Conservation (phyloP, 176 grass and related monocot species). For the Chloris gayana region DNA sequence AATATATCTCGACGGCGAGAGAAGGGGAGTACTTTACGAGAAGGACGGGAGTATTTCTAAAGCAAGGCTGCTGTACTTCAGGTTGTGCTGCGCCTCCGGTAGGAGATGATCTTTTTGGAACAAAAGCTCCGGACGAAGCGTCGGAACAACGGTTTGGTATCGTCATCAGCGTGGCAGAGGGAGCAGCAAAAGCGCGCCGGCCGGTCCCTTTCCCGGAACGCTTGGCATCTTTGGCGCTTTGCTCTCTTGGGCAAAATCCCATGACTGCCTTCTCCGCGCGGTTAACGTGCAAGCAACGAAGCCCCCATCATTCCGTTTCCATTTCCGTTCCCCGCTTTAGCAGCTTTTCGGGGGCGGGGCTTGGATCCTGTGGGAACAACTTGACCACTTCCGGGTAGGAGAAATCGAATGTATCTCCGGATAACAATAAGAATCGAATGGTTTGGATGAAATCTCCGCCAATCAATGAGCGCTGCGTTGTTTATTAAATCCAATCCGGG, state of each 20-base stretch:
- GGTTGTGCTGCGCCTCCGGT: too few species aligned
- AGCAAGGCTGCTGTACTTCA: slow-evolving; percentile 35
- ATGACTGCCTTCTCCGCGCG: neutral
- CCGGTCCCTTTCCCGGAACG: slow-evolving; percentile 43
- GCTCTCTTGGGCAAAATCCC: slow-evolving; percentile 30
- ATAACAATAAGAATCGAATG: neutral
- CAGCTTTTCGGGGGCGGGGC: neutral
- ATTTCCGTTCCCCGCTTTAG: neutral
- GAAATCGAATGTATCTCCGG: neutral
- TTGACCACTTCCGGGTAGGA: neutral
- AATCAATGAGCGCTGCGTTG: neutral
- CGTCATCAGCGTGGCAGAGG: neutral
- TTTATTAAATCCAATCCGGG: neutral
- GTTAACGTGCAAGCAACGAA: slow-evolving; percentile 40
- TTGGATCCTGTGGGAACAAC: neutral
- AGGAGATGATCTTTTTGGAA: slow-evolving; percentile 15
- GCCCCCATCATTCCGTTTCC: neutral
- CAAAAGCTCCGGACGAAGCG: slow-evolving; percentile 38
- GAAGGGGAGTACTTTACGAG: neutral
- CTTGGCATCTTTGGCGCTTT: slow-evolving; percentile 41
- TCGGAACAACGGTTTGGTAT: slow-evolving; percentile 37
- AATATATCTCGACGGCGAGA: neutral
- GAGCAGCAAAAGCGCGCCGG: slow-evolving; percentile 12
- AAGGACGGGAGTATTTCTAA: neutral
- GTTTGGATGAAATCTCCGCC: neutral